A percentile compares a stretch with the other conserved stretches of the same genome.
Evolutionary conservation across 495 filamentous ascomycete species (phyloP).

Genomic region (Aspergillus bridgeri): DNA sequence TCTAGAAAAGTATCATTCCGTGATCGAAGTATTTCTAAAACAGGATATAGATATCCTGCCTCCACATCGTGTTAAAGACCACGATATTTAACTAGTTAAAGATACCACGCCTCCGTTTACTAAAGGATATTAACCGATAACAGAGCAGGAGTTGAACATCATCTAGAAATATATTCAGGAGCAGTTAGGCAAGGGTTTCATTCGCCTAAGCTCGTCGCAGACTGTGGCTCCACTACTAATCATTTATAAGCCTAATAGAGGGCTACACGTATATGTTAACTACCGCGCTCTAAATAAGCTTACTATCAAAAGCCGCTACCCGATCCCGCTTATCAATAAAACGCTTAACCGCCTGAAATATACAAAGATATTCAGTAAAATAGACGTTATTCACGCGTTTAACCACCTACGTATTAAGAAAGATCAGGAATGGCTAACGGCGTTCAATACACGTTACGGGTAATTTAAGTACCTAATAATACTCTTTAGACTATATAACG

Average conservation of each 20-base stretch:
- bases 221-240: conserved; percentile 34
- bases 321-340: conserved; percentile 46
- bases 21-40: too few relatives aligned
- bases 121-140: too few relatives aligned
- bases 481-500: conserved; percentile 14
- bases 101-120: too few relatives aligned
- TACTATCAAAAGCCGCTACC: conserved; percentile 42
- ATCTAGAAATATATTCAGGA: too few relatives aligned
- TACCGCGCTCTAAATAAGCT: conserved; percentile 42
- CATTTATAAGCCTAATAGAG: conserved; percentile 27
- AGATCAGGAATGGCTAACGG: conserved; percentile 30
- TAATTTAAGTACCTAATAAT: conserved; percentile 26
- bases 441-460: conserved; percentile 29
- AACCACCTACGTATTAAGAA: conserved; percentile 29
- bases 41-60: too few relatives aligned
- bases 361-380: conserved; percentile 40
- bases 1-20: too few relatives aligned
- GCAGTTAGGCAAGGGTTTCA: conserved; percentile 38
- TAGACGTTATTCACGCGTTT: conserved; percentile 43
- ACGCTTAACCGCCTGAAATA: conserved; percentile 24
- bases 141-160: too few relatives aligned
- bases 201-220: conserved; percentile 28
- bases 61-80: too few relatives aligned
- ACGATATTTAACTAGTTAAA: too few relatives aligned
- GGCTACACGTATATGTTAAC: conserved; percentile 42